Percentiles rank a stretch among this genome's conserved stretches.
Evolutionary conservation across 305 asterid species (phyloP).

Genomic region (Fraxinus baroniana): DNA sequence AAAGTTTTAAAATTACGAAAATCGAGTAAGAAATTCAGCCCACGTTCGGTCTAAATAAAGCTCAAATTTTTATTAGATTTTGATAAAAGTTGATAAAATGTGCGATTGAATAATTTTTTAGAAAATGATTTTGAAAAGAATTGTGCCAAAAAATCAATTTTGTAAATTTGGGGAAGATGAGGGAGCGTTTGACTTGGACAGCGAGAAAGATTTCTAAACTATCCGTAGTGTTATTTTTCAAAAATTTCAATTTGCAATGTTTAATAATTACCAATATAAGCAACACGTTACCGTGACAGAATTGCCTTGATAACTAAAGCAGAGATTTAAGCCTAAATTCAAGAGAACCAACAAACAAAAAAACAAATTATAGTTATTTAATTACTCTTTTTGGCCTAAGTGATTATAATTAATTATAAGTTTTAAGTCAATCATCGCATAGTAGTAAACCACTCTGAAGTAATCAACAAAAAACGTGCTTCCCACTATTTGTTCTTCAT

Average conservation of each 20-base stretch:
- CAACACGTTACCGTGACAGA: background rate
- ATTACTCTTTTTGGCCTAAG: background rate
- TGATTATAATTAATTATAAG: background rate
- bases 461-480: slow-evolving; percentile 34
- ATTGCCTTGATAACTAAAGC: background rate
- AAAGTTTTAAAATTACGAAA: background rate
- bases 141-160: background rate
- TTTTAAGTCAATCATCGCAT: background rate
- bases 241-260: background rate
- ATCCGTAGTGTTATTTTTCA: background rate
- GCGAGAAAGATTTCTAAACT: background rate
- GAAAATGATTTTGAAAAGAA: background rate
- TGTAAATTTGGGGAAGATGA: background rate
- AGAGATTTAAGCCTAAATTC: background rate
- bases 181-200: background rate
- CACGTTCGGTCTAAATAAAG: background rate
- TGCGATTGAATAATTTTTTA: no score
- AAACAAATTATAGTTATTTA: background rate
- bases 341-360: background rate
- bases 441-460: slow-evolving; percentile 2
- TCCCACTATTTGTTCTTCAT: slow-evolving; percentile 27
- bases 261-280: background rate
- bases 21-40: background rate
- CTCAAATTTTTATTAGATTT: no score
- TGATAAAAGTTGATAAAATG: background rate